Evolutionary conservation across 192 early-diverging fungal genomes (phyloP), one percentile per base, ranked within the genome.

Genomic region (Umbelopsis sp.): DNA sequence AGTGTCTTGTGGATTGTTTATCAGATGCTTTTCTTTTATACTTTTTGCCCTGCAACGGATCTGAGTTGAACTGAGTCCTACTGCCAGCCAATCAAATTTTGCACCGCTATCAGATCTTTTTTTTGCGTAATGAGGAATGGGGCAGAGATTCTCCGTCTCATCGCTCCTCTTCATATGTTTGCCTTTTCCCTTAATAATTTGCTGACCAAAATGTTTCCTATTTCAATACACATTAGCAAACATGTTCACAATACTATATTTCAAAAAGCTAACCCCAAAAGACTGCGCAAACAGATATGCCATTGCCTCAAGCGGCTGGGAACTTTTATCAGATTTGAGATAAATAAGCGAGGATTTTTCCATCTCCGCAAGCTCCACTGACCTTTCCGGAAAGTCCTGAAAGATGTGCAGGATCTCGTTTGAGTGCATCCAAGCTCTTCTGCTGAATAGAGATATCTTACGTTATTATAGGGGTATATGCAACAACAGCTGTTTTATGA

Each of bases 291-390:
- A 41, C 5, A 6, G 37, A 41, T 9, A 10, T 41, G 27, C 2
- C 10, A 9, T 41, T 41, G 5, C 5, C 5, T 41, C 37, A 41
- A 41, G 37, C 37, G 37, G 37, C 37, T 61, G 55, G 55, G 55
- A 61, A 61, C 2, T 33, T 61, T 61, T 61, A 61, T 61, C 55
- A 61, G 55, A 61, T 61, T 55, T 61, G 51, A 13, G 11, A 30
- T n/a, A 61, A 61, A 27, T 27, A 30, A 35, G 13, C 55, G 30
- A 35, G 37, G 37, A 6, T 0, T 10, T 41, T n/a, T 7, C 30
- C 18, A 61, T 61, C 55, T 61, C 55, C 55, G 55, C 25, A n/a
- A 25, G 27, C 51, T 33, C 30, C 55, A 33, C 25, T 61, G 25
- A 33, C 21, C 55, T 25, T 61, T 61, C 55, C 55, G 55, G 55